Evolutionary conservation across 495 filamentous ascomycete genomes (phyloP).

Genomic region (Podospora bellae-mahoneyi): DNA sequence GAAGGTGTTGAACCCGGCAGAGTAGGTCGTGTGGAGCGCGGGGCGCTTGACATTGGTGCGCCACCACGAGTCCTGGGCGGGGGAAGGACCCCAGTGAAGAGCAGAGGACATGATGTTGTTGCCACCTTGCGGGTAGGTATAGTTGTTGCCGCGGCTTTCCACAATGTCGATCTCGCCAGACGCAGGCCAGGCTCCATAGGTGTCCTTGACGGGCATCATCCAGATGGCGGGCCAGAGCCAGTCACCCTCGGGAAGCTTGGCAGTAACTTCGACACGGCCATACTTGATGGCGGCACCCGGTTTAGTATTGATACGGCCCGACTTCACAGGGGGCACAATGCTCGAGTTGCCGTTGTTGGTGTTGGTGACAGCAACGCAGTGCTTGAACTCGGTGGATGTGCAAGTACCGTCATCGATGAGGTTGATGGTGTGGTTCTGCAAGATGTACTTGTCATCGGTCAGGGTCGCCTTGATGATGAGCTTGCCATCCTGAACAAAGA

Average conservation of each 20-base stretch:
- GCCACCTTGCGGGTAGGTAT: slow-evolving; percentile 68
- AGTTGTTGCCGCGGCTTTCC: slow-evolving; percentile 77
- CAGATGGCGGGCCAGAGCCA: slow-evolving; percentile 93
- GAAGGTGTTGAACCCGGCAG: slow-evolving; percentile 64
- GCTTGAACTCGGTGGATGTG: slow-evolving; percentile 51
- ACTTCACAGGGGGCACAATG: slow-evolving; percentile 75
- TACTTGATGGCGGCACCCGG: slow-evolving; percentile 69
- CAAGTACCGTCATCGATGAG: slow-evolving; percentile 62
- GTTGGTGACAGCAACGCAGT: slow-evolving; percentile 61
- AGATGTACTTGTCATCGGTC: slow-evolving; percentile 61
- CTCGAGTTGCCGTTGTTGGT: slow-evolving; percentile 66
- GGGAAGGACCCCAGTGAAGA: slow-evolving; percentile 74
- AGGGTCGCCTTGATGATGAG: slow-evolving; percentile 76
- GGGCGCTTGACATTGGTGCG: slow-evolving; percentile 70
- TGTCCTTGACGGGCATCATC: slow-evolving; percentile 74
- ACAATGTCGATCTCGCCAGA: slow-evolving; percentile 86
- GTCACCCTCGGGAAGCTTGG: slow-evolving; percentile 69
- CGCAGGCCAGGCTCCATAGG: slow-evolving; percentile 72
- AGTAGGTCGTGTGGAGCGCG: slow-evolving; percentile 73
- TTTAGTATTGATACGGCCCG: slow-evolving; percentile 71
- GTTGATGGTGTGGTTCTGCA: slow-evolving; percentile 61
- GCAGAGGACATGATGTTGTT: slow-evolving; percentile 79
- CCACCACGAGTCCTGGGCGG: slow-evolving; percentile 66
- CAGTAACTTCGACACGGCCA: slow-evolving; percentile 75
- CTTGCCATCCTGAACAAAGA: slow-evolving; percentile 63